phyloP scores from a whole-genome alignment of 2,329 filamentous ascomycete genomes.

The Aspergillus amoenus region DNA sequence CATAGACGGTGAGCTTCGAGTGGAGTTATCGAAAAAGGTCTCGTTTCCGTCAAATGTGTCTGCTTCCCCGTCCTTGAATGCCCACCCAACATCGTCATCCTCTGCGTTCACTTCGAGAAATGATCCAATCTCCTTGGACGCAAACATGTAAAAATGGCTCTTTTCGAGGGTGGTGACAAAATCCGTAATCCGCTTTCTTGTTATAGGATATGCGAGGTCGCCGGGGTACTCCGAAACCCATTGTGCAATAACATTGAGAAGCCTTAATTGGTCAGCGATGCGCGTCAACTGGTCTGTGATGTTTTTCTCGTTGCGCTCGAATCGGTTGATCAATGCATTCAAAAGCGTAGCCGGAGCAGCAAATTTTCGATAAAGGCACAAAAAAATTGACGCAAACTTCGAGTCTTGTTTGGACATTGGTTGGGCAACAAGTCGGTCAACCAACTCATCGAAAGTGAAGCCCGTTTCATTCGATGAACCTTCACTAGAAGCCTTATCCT shows the following conservation, averaged over 20 bases:
- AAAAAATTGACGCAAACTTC: slow-evolving; percentile 84
- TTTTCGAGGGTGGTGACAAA: slow-evolving; percentile 74
- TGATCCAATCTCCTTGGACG: slow-evolving; percentile 80
- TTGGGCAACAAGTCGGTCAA: slow-evolving; percentile 80
- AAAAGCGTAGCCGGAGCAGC: slow-evolving; percentile 78
- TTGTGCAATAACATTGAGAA: slow-evolving; percentile 78
- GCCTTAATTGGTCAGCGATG: slow-evolving; percentile 77
- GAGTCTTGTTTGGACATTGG: slow-evolving; percentile 83
- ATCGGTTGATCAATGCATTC: slow-evolving; percentile 61
- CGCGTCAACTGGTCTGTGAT: slow-evolving; percentile 72
- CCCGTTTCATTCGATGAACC: slow-evolving; percentile 37
- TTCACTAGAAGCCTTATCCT: slow-evolving; percentile 35
- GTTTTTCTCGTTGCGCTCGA: slow-evolving; percentile 73
- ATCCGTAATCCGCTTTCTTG: slow-evolving; percentile 68
- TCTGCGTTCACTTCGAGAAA: slow-evolving; percentile 74
- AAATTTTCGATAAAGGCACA: slow-evolving; percentile 93
- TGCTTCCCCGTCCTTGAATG: slow-evolving; percentile 69
- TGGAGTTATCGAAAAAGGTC: slow-evolving; percentile 41
- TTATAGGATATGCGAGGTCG: slow-evolving; percentile 80
- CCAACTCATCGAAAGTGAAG: slow-evolving; percentile 63
- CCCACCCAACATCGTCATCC: slow-evolving; percentile 92
- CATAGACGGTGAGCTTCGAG: slow-evolving; percentile 40
- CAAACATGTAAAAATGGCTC: slow-evolving; percentile 78
- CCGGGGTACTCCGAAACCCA: slow-evolving; percentile 91
- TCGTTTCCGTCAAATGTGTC: slow-evolving; percentile 44